Evolutionary conservation across 108 stramenopile genomes (phyloP), one percentile per base, ranked within the genome.

Genomic region (Nitzschia inconspicua): DNA sequence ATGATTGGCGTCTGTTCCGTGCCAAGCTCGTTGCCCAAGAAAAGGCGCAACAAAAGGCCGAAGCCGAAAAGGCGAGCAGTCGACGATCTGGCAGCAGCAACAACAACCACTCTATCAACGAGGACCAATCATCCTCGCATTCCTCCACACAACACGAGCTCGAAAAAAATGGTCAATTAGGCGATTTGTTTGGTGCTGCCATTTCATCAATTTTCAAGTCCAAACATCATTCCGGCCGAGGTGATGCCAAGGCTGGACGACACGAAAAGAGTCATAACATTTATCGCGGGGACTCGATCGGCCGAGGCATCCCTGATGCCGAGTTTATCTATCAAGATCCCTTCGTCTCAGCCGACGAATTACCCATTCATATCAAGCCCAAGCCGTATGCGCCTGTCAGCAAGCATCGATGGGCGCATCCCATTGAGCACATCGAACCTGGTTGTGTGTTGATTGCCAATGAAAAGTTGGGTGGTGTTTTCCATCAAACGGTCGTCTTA

Each of bases 381-480:
- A 60, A 72, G 28, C 50, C 70, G 13, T 66, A 74, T 14, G 70
- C 73, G 5, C 57, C 65, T 8, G 56, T 89, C 43, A 63, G 86
- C 68, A 82, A 82, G 65, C 90, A 88, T 60, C 77, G 90, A 30
- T 93, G 91, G 91, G 91, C 91, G 10, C 91, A 93, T 72, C 72
- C 80, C 26, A 71, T 88, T 34, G 47, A 63, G 29, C 85, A 92
- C 47, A 74, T 93, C 11, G 92, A 90, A 68, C 86, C 80, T 23
- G 93, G 93, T 37, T 84, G 87, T 59, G 79, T 94, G 41, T 59
- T 94, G 53, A 63, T 94, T 18, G 93, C 93, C 13, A 90, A 94
- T 59, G 93, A 94, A 56, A 88, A 88, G 56, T 63, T 94, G 14
- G 86, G 89, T 34, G 93, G 93, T 18, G 87, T 90, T 23, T 94